Evolutionary conservation across 345 rosid genomes (phyloP).

Genomic region (Adansonia digitata): DNA sequence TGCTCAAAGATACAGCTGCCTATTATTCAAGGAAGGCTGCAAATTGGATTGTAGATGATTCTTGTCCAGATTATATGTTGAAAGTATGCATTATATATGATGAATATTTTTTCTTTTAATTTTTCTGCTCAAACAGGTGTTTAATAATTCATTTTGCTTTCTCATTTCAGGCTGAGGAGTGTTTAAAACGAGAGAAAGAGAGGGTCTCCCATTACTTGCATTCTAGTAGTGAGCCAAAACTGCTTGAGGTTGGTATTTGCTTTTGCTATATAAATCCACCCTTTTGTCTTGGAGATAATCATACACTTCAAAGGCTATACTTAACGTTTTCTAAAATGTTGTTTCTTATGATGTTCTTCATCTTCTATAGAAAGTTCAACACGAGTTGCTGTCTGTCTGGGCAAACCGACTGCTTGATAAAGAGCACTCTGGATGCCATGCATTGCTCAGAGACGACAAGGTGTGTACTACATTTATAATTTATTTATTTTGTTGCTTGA

Average conservation of each 20-base stretch:
- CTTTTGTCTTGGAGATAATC: background rate
- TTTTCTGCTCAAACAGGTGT: background rate
- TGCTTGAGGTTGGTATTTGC: constrained; percentile 48
- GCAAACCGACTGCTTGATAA: constrained; percentile 57
- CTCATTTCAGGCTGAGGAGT: constrained; percentile 51
- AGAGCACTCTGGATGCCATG: constrained; percentile 63
- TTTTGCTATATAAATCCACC: background rate
- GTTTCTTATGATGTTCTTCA: constrained; percentile 1
- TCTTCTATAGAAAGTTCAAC: constrained; percentile 48
- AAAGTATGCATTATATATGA: constrained; percentile 30
- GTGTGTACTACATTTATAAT: constrained; percentile 23
- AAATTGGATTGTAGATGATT: constrained; percentile 61
- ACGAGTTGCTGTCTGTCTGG: constrained; percentile 43
- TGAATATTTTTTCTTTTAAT: background rate
- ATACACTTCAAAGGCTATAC: background rate
- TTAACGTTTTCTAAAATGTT: background rate
- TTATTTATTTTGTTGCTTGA: constrained; percentile 7
- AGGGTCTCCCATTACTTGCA: constrained; percentile 60
- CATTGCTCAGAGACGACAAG: constrained; percentile 74
- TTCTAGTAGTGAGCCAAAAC: constrained; percentile 44
- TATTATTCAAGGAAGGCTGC: constrained; percentile 70
- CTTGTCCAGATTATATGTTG: constrained; percentile 60
- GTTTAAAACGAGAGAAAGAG: constrained; percentile 55
- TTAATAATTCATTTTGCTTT: constrained; percentile 9
- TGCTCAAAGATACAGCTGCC: constrained; percentile 52